Evolutionary conservation across 257 asterid species (phyloP).

Genomic region (Solanum rostratum): DNA sequence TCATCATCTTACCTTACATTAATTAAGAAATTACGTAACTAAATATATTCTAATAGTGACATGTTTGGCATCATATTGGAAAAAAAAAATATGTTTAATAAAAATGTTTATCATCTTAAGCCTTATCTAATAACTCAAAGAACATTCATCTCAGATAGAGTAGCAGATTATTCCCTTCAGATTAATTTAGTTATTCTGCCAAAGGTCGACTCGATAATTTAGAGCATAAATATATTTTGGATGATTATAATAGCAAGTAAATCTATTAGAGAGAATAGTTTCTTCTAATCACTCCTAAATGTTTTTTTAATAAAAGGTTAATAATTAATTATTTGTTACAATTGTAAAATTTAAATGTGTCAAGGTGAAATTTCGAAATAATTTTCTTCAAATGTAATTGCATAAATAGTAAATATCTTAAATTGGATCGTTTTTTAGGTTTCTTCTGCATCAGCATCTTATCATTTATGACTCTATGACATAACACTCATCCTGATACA

Average conservation of each 20-base stretch:
- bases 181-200: not conserved
- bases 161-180: not conserved
- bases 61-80: not conserved
- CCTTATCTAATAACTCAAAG: not conserved
- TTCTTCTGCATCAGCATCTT: not conserved
- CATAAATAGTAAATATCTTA: not conserved
- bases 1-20: not conserved
- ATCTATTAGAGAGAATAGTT: not conserved
- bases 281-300: not conserved
- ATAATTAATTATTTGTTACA: not conserved
- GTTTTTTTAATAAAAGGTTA: not conserved
- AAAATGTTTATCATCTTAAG: not conserved
- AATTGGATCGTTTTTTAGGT: fast-evolving
- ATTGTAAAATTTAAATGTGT: not conserved
- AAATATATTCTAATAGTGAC: not conserved
- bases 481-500: not conserved
- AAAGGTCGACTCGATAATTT: not conserved
- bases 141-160: not conserved
- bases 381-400: not conserved
- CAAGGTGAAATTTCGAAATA: not conserved
- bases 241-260: not conserved
- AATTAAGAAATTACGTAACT: not conserved
- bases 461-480: not conserved
- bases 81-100: not conserved
- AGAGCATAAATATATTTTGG: not conserved